These are phyloP conservation scores for Mucor saturninus DNA, from an alignment of 371 early-diverging fungal species.

Conservation along the genomic window DNA sequence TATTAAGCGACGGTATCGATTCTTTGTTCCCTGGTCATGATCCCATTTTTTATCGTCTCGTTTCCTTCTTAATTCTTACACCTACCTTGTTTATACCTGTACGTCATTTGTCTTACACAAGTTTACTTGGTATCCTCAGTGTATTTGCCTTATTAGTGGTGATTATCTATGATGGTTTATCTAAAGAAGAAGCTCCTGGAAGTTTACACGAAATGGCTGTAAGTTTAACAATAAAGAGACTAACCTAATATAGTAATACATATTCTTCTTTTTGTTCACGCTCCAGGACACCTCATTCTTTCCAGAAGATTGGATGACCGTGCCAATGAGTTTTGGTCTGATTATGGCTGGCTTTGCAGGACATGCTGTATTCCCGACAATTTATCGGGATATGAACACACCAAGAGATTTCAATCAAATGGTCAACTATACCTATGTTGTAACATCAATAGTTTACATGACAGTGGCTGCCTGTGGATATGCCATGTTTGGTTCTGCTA, in stretches of 20 bases:
- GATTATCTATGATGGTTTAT: conserved; percentile 55
- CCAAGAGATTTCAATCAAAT: conserved; percentile 43
- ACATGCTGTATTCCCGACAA: conserved; percentile 53
- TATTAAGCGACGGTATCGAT: conserved; percentile 47
- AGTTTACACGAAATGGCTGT: conserved; percentile 61
- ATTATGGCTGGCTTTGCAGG: conserved; percentile 58
- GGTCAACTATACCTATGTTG: conserved; percentile 52
- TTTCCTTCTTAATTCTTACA: conserved; percentile 45
- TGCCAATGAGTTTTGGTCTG: conserved; percentile 48
- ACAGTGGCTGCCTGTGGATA: conserved; percentile 65
- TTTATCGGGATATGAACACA: conserved; percentile 54
- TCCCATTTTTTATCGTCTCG: conserved; percentile 29
- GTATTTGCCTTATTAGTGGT: conserved; percentile 46
- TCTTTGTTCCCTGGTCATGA: conserved; percentile 39
- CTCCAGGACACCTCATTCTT: conserved; percentile 41
- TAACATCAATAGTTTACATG: conserved; percentile 40
- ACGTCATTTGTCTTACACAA: conserved; percentile 56
- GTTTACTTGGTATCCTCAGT: conserved; percentile 56
- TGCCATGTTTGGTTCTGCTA: conserved; percentile 74
- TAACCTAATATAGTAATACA: background rate
- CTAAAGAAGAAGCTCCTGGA: conserved; percentile 58
- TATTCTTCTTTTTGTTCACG: background rate
- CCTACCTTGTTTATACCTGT: conserved; percentile 55
- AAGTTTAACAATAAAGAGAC: conserved; percentile 25
- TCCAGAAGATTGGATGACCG: conserved; percentile 36